Percentiles rank a stretch among this genome's conserved stretches.
These are phyloP conservation scores for Xylaria sp. DNA, from an alignment of 2,329 filamentous ascomycete genomes.

Conservation along the genomic window DNA sequence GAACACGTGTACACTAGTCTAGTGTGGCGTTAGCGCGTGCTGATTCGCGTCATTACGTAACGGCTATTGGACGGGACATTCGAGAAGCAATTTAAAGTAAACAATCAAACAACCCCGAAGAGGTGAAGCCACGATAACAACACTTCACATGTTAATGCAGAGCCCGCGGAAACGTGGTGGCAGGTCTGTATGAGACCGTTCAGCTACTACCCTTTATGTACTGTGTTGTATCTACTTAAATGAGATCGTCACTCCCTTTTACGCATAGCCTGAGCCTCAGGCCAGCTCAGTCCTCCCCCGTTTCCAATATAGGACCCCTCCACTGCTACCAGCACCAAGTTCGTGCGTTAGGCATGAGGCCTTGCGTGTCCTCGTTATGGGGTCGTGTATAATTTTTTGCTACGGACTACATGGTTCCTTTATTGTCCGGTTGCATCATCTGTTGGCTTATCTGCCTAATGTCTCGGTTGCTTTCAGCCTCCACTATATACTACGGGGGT, in stretches of 20 bases:
- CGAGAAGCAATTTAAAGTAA: neutral
- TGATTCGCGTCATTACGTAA: neutral
- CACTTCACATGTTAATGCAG: too few species aligned
- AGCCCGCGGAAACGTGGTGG: too few species aligned
- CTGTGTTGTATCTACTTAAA: too few species aligned
- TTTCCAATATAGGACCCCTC: neutral
- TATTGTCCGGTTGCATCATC: neutral
- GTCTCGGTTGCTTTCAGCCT: too few species aligned
- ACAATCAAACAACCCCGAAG: too few species aligned
- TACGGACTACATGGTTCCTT: neutral
- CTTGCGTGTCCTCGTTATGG: neutral
- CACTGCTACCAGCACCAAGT: neutral
- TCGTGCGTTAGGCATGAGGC: neutral
- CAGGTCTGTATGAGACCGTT: too few species aligned
- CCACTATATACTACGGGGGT: too few species aligned
- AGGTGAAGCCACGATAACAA: too few species aligned
- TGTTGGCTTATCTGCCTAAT: too few species aligned
- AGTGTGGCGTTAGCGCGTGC: too few species aligned
- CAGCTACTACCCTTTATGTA: too few species aligned
- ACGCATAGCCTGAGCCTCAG: neutral
- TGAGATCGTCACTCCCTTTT: neutral
- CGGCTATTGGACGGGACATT: neutral
- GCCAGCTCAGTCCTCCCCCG: neutral
- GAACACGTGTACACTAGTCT: neutral
- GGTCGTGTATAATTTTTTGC: neutral